A percentile compares a stretch with the other conserved stretches of the same genome.
Conservation (phyloP, 192 early-diverging fungal species). For the Podila clonocystis region DNA sequence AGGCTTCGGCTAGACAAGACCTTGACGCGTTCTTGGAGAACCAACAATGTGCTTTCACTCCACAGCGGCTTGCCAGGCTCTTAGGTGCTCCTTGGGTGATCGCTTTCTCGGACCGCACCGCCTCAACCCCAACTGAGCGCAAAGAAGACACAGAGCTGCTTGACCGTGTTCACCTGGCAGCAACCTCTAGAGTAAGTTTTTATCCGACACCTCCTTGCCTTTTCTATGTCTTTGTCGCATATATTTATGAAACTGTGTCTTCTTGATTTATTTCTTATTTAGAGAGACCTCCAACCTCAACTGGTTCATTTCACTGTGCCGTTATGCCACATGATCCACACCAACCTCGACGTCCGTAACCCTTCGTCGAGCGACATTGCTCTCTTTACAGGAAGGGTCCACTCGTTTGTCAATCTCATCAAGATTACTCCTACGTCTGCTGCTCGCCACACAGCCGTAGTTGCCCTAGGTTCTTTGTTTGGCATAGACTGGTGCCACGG, state of each 20-base stretch:
- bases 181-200: conserved; percentile 22
- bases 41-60: conserved; percentile 13
- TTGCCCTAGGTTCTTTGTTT: conserved; percentile 34
- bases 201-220: background rate
- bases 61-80: conserved; percentile 24
- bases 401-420: conserved; percentile 45
- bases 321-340: conserved; percentile 48
- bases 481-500: conserved; percentile 41
- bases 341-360: conserved; percentile 38
- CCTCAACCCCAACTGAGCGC: conserved; percentile 18
- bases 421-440: conserved; percentile 44
- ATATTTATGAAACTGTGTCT: background rate
- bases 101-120: conserved; percentile 39
- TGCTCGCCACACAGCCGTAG: conserved; percentile 39
- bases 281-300: conserved; percentile 43
- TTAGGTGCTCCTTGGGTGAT: conserved; percentile 48
- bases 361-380: conserved; percentile 41
- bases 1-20: conserved; percentile 14
- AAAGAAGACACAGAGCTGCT: conserved; percentile 33
- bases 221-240: background rate
- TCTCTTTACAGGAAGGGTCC: conserved; percentile 39
- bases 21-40: conserved; percentile 23
- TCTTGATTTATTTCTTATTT: background rate
- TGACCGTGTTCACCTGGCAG: conserved; percentile 18
- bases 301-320: conserved; percentile 45